These are phyloP conservation scores for Aspergillus ruber DNA, from an alignment of 2,329 filamentous ascomycete genomes.

Conservation along the genomic window DNA sequence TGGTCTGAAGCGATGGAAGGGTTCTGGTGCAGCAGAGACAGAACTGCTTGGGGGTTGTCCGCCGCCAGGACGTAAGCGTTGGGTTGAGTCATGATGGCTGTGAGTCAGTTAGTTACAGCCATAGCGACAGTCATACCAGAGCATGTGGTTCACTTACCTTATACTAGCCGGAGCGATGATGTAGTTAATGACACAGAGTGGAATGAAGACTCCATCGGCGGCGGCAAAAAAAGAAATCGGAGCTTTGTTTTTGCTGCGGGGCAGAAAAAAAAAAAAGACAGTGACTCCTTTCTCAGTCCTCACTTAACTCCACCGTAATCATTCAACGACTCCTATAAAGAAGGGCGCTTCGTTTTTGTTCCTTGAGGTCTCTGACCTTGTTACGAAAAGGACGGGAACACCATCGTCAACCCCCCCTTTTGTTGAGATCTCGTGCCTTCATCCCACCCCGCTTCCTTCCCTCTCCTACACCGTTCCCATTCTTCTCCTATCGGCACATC, in stretches of 20 bases:
- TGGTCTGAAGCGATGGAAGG: constrained; percentile 71
- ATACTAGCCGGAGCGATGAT: constrained; percentile 2
- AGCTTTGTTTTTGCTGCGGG: neutral
- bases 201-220: neutral
- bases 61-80: constrained; percentile 74
- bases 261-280: neutral
- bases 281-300: neutral
- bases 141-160: neutral
- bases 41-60: constrained; percentile 67
- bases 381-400: neutral
- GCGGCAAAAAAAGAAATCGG: neutral
- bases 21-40: constrained; percentile 66
- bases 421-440: neutral
- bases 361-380: neutral
- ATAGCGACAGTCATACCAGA: neutral
- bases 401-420: neutral
- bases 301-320: neutral
- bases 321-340: neutral
- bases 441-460: neutral
- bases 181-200: neutral
- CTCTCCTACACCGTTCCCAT: neutral
- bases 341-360: neutral
- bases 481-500: neutral
- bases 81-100: constrained; percentile 29
- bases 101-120: neutral